Conservation (phyloP, 2,329 filamentous ascomycete species). For the Paecilomyces sp. region DNA sequence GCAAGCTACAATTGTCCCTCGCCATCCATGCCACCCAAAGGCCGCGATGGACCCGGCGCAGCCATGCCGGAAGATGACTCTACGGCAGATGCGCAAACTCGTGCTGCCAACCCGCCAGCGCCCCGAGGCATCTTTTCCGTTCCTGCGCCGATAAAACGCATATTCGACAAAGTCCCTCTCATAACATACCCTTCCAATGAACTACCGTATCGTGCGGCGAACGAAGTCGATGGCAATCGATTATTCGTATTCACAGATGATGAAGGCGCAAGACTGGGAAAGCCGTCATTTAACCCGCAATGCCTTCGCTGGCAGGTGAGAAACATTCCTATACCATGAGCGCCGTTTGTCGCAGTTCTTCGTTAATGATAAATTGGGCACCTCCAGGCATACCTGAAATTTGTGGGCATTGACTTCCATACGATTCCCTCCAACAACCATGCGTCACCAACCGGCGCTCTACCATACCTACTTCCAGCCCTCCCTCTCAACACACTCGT, state of each 20-base stretch:
- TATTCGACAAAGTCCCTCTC: conserved; percentile 83
- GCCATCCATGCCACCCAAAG: conserved; percentile 17
- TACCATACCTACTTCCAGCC: conserved; percentile 74
- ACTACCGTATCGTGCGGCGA: conserved; percentile 58
- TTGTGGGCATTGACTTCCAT: conserved; percentile 61
- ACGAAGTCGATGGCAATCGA: conserved; percentile 43
- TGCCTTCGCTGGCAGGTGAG: conserved; percentile 95
- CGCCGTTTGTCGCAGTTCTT: not conserved
- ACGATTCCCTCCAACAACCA: conserved; percentile 77
- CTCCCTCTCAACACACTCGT: conserved; percentile 30
- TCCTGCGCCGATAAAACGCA: conserved; percentile 66
- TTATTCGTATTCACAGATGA: conserved; percentile 72
- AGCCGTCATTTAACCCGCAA: conserved; percentile 80
- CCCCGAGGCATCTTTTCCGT: conserved; percentile 31
- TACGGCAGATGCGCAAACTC: conserved; percentile 1
- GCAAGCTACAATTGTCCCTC: not conserved
- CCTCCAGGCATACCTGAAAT: conserved; percentile 71
- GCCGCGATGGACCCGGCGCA: conserved; percentile 15
- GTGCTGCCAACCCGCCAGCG: conserved; percentile 8
- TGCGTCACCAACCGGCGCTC: conserved; percentile 78
- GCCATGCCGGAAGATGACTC: conserved; percentile 16
- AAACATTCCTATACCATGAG: not conserved
- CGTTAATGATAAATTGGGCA: not conserved
- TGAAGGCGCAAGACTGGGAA: conserved; percentile 52
- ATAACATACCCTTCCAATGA: conserved; percentile 66